Evolutionary conservation across 2,329 filamentous ascomycete genomes (phyloP), one percentile per base, ranked within the genome.

Genomic region (Sporothrix euskadiensis): DNA sequence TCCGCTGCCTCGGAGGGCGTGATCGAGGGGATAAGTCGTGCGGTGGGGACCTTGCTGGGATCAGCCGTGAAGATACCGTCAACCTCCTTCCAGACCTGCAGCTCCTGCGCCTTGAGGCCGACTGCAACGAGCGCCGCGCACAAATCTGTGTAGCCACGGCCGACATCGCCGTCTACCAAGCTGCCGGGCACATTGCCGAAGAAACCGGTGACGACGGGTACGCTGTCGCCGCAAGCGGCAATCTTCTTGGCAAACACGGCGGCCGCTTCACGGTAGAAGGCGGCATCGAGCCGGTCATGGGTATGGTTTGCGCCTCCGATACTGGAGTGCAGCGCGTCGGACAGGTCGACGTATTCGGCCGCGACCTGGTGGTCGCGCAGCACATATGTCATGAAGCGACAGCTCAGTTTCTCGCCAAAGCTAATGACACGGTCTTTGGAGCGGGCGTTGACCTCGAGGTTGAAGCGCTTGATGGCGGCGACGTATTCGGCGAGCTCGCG

Each of bases 1-100:
- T 99, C 96, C 14, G 96, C 95, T 1, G 96, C 96, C 83, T 99
- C 96, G 10, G 94, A 92, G 0, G 96, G 96, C 3, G 95, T 98
- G 80, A 99, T 97, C 71, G 91, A 91, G 12, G 91, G 84, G 61
- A 99, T 87, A n/a, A 99, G 86, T 65, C 92, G 88, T n/a, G 96
- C 97, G 0, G 95, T 98, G 3, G 95, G 94, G 54, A 97, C 93
- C 82, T 96, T 97, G 78, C 92, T 89, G 3, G 93, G 93, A 79
- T 97, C 93, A 35, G 87, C 86, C 6, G 86, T 85, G 76, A 82
- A 82, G 75, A 82, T 82, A 73, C 81, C 81, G 72, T 99, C 96
- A 7, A 99, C 96, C 81, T 99, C 96, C 84, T 99, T 99, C 96
- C 96, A 98, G 76, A 99, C 92, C 82, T 99, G 96, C 71, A 99